Evolutionary conservation across 768 basidiomycete species (phyloP), one percentile per base, ranked within the genome.

Genomic region (Lactifluus echinatus): DNA sequence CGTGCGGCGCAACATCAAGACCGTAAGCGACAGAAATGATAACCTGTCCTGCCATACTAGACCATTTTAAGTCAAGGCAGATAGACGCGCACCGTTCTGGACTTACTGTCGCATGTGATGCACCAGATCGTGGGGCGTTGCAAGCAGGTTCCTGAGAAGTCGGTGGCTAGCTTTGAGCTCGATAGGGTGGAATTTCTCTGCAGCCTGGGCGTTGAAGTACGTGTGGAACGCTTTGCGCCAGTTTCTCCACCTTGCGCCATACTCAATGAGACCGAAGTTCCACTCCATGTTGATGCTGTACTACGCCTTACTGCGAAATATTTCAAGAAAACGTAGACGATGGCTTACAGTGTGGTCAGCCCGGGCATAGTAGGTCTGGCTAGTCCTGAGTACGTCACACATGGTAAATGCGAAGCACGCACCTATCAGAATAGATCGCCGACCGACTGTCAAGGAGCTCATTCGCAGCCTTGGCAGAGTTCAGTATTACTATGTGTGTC

Each of bases 201-300:
- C 69, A 0, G 73, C 72, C 19, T 66, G 65, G 1, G 66, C 61
- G 50, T 74, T 72, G 59, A 78, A 76, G 54, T 76, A 70, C 50
- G 73, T 64, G 46, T 73, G 71, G 58, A 79, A 75, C 2, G 71
- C 39, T 10, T 72, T 69, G 17, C 79, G 72, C 21, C 72, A 70
- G 12, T 71, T 70, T 43, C 69, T 72, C 77, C 77, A 76, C 15
- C 31, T 37, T 28, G 71, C 64, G 34, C 73, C 73, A 50, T 78
- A 77, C 8, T 68, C 67, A 69, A 76, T 70, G 43, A 72, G 63
- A 1, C 70, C 71, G 46, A 76, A 70, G 50, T 70, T 65, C 70
- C 73, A 76, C 15, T 67, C 68, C 67, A 70, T 74, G 14, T 75
- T 72, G 67, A 76, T 73, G 21, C 77, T 76, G 36, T 12, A 7